Evolutionary conservation across 495 filamentous ascomycete genomes (phyloP), one percentile per base, ranked within the genome.

Genomic region (Cercophora newfieldiana): DNA sequence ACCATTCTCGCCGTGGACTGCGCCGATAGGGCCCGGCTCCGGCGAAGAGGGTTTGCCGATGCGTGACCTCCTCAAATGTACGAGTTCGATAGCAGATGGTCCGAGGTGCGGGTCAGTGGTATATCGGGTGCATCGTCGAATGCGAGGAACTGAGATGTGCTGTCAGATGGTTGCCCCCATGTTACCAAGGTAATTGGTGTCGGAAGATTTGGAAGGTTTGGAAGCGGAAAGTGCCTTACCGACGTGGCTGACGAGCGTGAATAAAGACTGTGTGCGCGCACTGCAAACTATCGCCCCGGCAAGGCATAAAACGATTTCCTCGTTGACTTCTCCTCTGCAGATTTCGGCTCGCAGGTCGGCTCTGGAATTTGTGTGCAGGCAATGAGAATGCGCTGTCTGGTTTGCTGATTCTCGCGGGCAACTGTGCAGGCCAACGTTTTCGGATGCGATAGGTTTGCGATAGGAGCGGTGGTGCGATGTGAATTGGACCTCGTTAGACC

Each of bases 1-100:
- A 79, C 79, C 79, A 80, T 81, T 64, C 59, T 78, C 73, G 64
- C 37, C 50, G 65, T 58, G 49, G 49, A 54, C 49, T 62, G 57
- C 63, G 56, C 61, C 30, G 53, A 51, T 2, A 49, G 21, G 31
- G n/a, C 19, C 25, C 37, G 37, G 33, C 16, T 24, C 28, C 7
- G 21, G 33, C 18, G 18, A 16, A 2, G 37, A 16, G 18, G 10
- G 37, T 8, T 14, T 14, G 37, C 18, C 37, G 37, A 16, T 44
- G 37, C 18, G 37, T 16, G 18, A 16, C 37, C 55, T 57, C 55
- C 55, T 57, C 55, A 26, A 57, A 10, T 8, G 37, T 44, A 44
- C 12, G 37, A 8, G 37, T 44, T 44, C 10, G 37, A 44, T 44
- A 44, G 10, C 37, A 14, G 37, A 6, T 44, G 37, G 10, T 44